Conservation (phyloP, 768 basidiomycete species). For the Termitomyces titanicus region DNA sequence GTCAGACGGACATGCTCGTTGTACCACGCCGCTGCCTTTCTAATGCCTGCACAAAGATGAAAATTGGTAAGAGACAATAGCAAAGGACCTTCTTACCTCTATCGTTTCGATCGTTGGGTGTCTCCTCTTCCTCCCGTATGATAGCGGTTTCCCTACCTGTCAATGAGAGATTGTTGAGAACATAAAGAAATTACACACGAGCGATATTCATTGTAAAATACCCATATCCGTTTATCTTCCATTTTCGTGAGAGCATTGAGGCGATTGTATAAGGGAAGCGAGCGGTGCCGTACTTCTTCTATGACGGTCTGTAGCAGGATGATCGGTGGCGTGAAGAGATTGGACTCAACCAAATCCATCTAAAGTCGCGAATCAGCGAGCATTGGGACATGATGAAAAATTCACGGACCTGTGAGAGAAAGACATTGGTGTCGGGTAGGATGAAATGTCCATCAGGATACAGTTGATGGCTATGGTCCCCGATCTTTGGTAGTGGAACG, state of each 20-base stretch:
- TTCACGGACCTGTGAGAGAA: background rate
- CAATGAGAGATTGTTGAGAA: background rate
- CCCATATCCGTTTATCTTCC: constrained; percentile 83
- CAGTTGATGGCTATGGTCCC: constrained; percentile 51
- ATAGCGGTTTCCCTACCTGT: constrained; percentile 76
- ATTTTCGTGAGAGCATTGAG: constrained; percentile 79
- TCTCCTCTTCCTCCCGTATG: constrained; percentile 71
- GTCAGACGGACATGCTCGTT: constrained; percentile 60
- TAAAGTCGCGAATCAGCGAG: constrained; percentile 25
- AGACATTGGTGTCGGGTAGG: constrained; percentile 1
- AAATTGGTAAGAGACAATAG: background rate
- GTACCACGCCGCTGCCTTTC: constrained; percentile 88
- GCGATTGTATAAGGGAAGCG: constrained; percentile 88
- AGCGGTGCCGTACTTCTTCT: constrained; percentile 94
- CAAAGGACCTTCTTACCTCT: constrained; percentile 51
- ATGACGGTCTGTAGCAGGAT: constrained; percentile 93
- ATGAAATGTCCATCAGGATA: constrained; percentile 32
- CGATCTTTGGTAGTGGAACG: constrained; percentile 53
- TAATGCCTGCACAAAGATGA: constrained; percentile 58
- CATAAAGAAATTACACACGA: constrained; percentile 47
- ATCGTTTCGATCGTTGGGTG: constrained; percentile 93
- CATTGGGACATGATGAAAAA: background rate
- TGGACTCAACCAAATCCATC: constrained; percentile 93
- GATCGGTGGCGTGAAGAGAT: constrained; percentile 71
- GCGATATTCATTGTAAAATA: constrained; percentile 85